Base-by-base conservation (phyloP, 2,329 filamentous ascomycete species). In the Exophiala dermatitidis region DNA sequence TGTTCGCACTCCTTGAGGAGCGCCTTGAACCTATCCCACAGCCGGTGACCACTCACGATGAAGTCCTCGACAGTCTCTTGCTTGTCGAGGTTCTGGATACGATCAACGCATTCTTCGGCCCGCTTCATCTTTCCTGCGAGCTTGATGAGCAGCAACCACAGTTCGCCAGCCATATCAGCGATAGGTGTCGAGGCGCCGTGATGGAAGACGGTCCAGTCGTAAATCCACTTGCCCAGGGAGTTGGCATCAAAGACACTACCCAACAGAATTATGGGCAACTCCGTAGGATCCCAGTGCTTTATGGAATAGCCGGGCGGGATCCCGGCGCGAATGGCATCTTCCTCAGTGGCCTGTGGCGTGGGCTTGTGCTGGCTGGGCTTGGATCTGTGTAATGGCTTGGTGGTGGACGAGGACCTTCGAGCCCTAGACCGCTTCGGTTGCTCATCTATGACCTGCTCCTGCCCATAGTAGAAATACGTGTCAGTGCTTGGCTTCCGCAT, bases 141-240 rank as follows among this genome's bases (percentile, higher is more conserved):
- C 71, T 96, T 88, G 69, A 97, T 97, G 54, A 97, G 80, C 46
- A 96, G 79, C 28, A 97, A 80, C 93, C 93, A 98, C 50, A 98
- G 78, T 66, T 97, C 90, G 62, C 91, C 93, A 2, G 93, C 90
- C 71, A 95, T 84, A 61, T 96, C 90, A 49, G 90, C 82, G 66
- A 96, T 88, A 47, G 90, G 88, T 7, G 86, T 89, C 38, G 81
- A 81, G 9, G 89, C 81, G 36, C 88, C 88, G 62, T 94, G 84
- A 68, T 86, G 84, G 74, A 88, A 95, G 60, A 96, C 88, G 12
- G 93, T 96, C 93, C 93, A 98, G 77, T 97, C 93, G 72, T 95
- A 98, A 67, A 98, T 94, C 93, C 93, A 98, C 74, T 96, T 96
- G 66, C 93, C 93, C 31, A 98, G 79, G 29, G 89, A 95, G 78